These are phyloP conservation scores for Suillus hirtellus DNA, from an alignment of 768 basidiomycete species.

Conservation along the genomic window DNA sequence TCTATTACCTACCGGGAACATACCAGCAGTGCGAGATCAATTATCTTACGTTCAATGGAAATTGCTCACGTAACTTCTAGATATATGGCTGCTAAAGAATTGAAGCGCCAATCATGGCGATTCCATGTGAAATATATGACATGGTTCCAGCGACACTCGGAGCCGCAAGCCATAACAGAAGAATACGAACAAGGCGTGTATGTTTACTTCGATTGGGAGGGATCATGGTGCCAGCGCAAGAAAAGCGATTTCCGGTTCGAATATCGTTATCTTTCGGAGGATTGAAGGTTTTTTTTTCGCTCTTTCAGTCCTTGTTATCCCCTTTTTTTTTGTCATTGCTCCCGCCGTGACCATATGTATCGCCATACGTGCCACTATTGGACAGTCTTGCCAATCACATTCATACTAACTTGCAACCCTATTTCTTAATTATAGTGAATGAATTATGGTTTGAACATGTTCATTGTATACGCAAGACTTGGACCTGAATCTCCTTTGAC, in stretches of 20 bases:
- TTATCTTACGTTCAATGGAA: slow-evolving; percentile 6
- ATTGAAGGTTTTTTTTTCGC: slow-evolving; percentile 43
- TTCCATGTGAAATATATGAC: slow-evolving; percentile 99
- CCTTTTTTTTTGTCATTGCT: slow-evolving; percentile 15
- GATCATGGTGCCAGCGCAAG: slow-evolving; percentile 97
- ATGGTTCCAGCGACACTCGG: slow-evolving; percentile 99
- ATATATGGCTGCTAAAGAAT: slow-evolving; percentile 93
- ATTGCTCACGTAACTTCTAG: slow-evolving; percentile 38
- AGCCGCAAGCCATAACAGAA: slow-evolving; percentile 97
- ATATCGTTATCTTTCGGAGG: slow-evolving; percentile 93
- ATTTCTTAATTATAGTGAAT: slow-evolving; percentile 21
- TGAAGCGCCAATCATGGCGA: slow-evolving; percentile 97
- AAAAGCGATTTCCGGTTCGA: slow-evolving; percentile 98
- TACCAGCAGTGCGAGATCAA: slow-evolving; percentile 78
- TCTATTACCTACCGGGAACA: slow-evolving; percentile 96
- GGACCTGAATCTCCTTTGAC: slow-evolving; percentile 11
- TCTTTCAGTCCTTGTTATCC: slow-evolving; percentile 9
- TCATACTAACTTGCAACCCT: slow-evolving; percentile 14
- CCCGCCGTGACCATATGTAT: slow-evolving; percentile 24
- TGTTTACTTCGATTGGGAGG: slow-evolving; percentile 99
- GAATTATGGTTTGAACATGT: slow-evolving; percentile 17
- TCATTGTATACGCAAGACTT: slow-evolving; percentile 14
- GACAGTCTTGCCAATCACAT: slow-evolving; percentile 19
- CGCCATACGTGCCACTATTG: slow-evolving; percentile 24
- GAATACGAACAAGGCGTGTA: slow-evolving; percentile 99